Evolutionary conservation across 805 yeast genomes (phyloP).

Genomic region (Blastobotrys parvus): DNA sequence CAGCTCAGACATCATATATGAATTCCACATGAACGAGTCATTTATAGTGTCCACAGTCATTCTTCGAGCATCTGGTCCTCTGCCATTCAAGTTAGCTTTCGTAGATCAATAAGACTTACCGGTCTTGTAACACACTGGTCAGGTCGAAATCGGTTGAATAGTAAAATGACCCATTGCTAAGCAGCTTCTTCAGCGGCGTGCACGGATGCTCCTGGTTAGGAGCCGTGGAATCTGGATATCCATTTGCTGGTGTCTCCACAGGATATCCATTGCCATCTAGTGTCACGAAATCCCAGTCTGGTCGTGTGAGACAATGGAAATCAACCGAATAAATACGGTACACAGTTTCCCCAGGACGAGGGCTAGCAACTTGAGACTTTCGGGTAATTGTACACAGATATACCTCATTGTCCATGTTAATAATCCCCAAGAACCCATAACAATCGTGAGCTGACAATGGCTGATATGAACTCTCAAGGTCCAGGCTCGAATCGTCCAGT

Average conservation of each 20-base stretch:
- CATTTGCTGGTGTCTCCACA: slow-evolving; percentile 33
- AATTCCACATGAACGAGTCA: slow-evolving; percentile 94
- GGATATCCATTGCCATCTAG: slow-evolving; percentile 65
- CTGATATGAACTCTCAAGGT: slow-evolving; percentile 33
- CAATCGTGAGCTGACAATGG: slow-evolving; percentile 35
- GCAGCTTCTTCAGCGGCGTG: slow-evolving; percentile 61
- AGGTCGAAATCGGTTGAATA: slow-evolving; percentile 88
- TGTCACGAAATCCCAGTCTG: slow-evolving; percentile 73
- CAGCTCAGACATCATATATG: slow-evolving; percentile 79
- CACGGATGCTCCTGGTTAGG: slow-evolving; percentile 62
- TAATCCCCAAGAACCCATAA: slow-evolving; percentile 63
- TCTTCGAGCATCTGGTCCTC: slow-evolving; percentile 3
- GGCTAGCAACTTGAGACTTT: slow-evolving; percentile 69
- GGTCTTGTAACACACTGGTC: slow-evolving; percentile 73
- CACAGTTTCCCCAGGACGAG: slow-evolving; percentile 70
- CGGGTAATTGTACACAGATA: slow-evolving; percentile 77
- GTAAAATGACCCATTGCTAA: slow-evolving; percentile 84
- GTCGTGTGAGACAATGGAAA: slow-evolving; percentile 63
- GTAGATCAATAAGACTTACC: slow-evolving; percentile 33
- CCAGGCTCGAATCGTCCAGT: slow-evolving; percentile 26
- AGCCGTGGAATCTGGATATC: slow-evolving; percentile 4
- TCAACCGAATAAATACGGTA: slow-evolving; percentile 79
- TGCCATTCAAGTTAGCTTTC: background rate
- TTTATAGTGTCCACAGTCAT: slow-evolving; percentile 43
- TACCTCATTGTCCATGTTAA: slow-evolving; percentile 56